These are phyloP conservation scores for Hemileia vastatrix DNA, from an alignment of 1,284 basidiomycete species.

Conservation along the genomic window DNA sequence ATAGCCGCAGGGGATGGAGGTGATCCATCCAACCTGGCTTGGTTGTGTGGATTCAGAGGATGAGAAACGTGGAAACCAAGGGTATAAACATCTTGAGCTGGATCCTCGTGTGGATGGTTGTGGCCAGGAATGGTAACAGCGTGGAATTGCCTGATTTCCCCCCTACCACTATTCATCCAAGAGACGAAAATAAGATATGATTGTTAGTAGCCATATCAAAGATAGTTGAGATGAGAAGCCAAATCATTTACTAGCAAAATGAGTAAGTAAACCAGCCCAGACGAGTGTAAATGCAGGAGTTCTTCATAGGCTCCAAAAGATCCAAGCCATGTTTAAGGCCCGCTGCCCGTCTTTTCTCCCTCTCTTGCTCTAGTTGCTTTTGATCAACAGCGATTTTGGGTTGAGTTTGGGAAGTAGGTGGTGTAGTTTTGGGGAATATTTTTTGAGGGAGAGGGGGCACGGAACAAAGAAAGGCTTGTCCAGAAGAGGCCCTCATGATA, in stretches of 20 bases:
- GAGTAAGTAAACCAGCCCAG: constrained; percentile 85
- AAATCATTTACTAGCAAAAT: constrained; percentile 56
- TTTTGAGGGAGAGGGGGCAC: constrained; percentile 4
- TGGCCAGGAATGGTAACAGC: constrained; percentile 29
- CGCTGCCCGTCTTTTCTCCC: constrained; percentile 4
- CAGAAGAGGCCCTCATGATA: constrained; percentile 8
- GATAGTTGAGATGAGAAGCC: background rate
- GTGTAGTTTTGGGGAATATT: background rate
- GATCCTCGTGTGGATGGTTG: constrained; percentile 32
- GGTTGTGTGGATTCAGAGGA: constrained; percentile 13
- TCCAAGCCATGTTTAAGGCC: constrained; percentile 38
- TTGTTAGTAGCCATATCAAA: background rate
- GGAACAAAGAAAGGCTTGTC: constrained; percentile 16
- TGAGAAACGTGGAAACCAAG: constrained; percentile 28
- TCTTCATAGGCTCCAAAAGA: constrained; percentile 47
- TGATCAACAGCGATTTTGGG: background rate
- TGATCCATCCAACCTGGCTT: constrained; percentile 23
- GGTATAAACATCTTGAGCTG: constrained; percentile 32
- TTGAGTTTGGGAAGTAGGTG: background rate
- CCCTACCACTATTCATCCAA: constrained; percentile 2
- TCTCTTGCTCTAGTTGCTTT: constrained; percentile 1
- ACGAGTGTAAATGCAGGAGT: constrained; percentile 46
- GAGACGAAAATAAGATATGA: background rate
- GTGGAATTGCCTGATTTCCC: constrained; percentile 40
- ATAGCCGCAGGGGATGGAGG: background rate